A percentile compares a stretch with the other conserved stretches of the same genome.
Conservation (phyloP, 495 filamentous ascomycete species). For the Penicillium silybi region DNA sequence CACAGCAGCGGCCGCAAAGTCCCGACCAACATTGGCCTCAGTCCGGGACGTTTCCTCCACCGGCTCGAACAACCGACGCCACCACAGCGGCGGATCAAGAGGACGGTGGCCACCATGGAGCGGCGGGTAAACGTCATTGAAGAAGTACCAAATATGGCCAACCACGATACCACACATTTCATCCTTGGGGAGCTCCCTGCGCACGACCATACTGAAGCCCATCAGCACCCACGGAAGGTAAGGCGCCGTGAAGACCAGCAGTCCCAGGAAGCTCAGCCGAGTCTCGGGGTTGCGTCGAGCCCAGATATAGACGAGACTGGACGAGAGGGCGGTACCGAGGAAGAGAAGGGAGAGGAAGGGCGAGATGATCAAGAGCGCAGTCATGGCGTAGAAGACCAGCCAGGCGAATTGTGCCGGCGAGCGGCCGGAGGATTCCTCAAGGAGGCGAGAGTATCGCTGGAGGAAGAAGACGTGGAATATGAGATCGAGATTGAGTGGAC, state of each 20-base stretch:
- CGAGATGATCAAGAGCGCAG: conserved; percentile 71
- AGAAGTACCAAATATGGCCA: conserved; percentile 98
- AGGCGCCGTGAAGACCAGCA: conserved; percentile 88
- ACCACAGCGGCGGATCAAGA: conserved; percentile 87
- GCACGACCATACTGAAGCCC: conserved; percentile 79
- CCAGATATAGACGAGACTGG: conserved; percentile 97
- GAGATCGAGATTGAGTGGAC: conserved; percentile 87
- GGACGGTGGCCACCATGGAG: conserved; percentile 81
- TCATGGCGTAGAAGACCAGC: conserved; percentile 81
- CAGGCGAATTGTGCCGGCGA: conserved; percentile 92
- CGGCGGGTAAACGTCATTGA: conserved; percentile 91
- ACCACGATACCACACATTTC: conserved; percentile 91
- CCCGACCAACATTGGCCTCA: conserved; percentile 31
- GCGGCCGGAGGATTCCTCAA: conserved; percentile 88
- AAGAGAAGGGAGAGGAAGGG: conserved; percentile 84
- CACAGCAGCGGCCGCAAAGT: conserved; percentile 39
- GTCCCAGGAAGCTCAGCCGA: conserved; percentile 81
- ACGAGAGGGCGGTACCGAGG: conserved; percentile 84
- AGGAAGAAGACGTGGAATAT: conserved; percentile 99
- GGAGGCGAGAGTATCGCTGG: conserved; percentile 89
- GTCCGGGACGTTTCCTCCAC: conserved; percentile 24
- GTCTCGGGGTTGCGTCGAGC: conserved; percentile 90
- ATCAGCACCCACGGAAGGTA: conserved; percentile 97
- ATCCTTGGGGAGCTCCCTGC: conserved; percentile 86
- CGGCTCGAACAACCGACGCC: conserved; percentile 78